phyloP scores from a whole-genome alignment of 768 basidiomycete genomes.

The Rhizopogon rudus region DNA sequence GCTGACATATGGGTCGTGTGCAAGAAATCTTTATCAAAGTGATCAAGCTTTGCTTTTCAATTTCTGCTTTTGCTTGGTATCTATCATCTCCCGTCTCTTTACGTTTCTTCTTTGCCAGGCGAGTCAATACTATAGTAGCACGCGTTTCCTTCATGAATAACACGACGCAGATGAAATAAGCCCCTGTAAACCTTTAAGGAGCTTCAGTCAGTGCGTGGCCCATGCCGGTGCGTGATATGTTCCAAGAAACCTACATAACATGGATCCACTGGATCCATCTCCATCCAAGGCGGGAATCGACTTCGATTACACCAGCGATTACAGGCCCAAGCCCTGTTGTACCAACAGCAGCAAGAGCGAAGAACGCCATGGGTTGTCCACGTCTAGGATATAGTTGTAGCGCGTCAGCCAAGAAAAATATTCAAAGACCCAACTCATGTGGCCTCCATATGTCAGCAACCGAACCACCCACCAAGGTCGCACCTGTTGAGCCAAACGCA shows the following conservation, averaged over 20 bases:
- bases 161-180: constrained; percentile 43
- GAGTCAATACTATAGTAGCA: constrained; percentile 57
- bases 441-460: constrained; percentile 61
- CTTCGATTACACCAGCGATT: constrained; percentile 56
- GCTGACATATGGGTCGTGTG: constrained; percentile 63
- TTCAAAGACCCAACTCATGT: constrained; percentile 38
- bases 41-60: constrained; percentile 47
- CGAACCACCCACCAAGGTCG: constrained; percentile 65
- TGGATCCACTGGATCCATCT: constrained; percentile 80
- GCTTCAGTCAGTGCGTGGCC: neutral
- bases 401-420: neutral
- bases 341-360: constrained; percentile 50
- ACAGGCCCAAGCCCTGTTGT: constrained; percentile 60
- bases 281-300: constrained; percentile 53
- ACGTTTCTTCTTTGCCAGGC: constrained; percentile 53
- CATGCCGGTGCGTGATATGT: neutral
- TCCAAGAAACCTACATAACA: constrained; percentile 38
- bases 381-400: neutral
- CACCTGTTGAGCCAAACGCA: constrained; percentile 54
- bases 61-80: constrained; percentile 61
- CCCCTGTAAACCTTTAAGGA: constrained; percentile 40
- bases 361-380: constrained; percentile 68
- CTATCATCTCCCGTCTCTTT: constrained; percentile 59
- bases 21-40: constrained; percentile 62
- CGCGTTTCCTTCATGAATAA: constrained; percentile 68